A percentile compares a stretch with the other conserved stretches of the same genome.
Conservation (phyloP, 1,284 basidiomycete genomes). For the Lignosus rhinocerotis region DNA sequence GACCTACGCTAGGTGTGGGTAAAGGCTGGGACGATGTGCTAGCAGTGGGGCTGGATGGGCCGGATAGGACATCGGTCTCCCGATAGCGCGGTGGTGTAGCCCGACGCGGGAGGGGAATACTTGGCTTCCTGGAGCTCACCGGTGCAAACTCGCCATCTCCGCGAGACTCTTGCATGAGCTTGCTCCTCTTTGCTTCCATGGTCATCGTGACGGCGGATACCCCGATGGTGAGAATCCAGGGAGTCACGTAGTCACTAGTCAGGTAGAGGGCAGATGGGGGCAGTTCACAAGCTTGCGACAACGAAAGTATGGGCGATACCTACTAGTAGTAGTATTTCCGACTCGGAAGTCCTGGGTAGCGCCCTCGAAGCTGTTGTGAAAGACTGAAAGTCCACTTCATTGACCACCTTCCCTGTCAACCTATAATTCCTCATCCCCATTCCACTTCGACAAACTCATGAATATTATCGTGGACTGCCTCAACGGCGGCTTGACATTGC, state of each 20-base stretch:
- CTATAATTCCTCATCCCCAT: not conserved
- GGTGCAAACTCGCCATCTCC: no score
- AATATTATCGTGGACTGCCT: not conserved
- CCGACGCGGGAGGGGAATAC: not conserved
- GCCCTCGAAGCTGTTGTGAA: not conserved
- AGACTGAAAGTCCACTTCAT: no score
- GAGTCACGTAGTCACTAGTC: no score
- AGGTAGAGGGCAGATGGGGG: not conserved
- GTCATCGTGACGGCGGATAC: not conserved
- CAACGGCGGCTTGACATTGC: not conserved
- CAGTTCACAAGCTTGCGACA: not conserved
- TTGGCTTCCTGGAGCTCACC: not conserved
- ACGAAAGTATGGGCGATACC: not conserved
- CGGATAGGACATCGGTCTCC: not conserved
- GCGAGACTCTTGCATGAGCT: not conserved
- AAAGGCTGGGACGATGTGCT: not conserved
- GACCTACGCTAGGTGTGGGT: not conserved
- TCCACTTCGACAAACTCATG: not conserved
- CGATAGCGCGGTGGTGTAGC: not conserved
- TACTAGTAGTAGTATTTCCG: not conserved
- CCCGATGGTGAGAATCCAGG: no score
- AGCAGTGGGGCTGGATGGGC: not conserved
- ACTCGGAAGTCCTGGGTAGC: not conserved
- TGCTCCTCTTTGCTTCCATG: not conserved
- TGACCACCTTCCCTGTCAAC: not conserved